These are phyloP conservation scores for Protomyces lactucae-debilis DNA, from an alignment of 1,139 yeast genomes.

Conservation along the genomic window DNA sequence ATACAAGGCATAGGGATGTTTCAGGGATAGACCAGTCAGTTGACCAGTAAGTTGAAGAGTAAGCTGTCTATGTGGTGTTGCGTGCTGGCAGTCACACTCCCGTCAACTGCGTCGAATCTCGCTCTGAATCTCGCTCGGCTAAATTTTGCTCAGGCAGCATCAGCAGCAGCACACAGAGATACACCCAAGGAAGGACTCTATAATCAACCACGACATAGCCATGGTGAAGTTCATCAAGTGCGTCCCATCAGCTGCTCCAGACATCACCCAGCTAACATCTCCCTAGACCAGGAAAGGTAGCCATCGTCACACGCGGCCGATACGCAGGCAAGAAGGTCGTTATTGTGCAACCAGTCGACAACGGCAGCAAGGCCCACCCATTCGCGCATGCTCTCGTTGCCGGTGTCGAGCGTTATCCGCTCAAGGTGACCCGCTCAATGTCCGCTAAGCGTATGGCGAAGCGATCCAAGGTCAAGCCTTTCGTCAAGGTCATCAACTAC, in stretches of 20 bases:
- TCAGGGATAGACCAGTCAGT: no score
- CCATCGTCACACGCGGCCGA: slow-evolving; percentile 99
- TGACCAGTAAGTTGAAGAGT: no score
- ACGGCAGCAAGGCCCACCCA: slow-evolving; percentile 97
- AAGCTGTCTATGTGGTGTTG: no score
- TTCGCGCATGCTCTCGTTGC: slow-evolving; percentile 99
- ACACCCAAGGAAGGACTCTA: no score
- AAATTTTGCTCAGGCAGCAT: background rate
- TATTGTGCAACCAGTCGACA: slow-evolving; percentile 97
- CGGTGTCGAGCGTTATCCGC: slow-evolving; percentile 98
- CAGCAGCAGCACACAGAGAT: no score
- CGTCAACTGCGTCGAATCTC: background rate
- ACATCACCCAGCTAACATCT: background rate
- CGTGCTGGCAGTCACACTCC: background rate
- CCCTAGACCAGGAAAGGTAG: slow-evolving; percentile 39
- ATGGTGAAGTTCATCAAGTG: background rate
- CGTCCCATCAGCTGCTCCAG: background rate
- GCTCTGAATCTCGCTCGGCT: background rate
- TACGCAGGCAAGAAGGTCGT: slow-evolving; percentile 99
- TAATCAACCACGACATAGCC: no score
- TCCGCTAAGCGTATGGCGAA: slow-evolving; percentile 95
- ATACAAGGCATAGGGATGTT: no score
- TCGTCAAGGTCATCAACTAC: slow-evolving; percentile 98
- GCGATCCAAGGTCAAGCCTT: slow-evolving; percentile 98
- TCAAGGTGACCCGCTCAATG: slow-evolving; percentile 92